Evolutionary conservation across 1,284 basidiomycete genomes (phyloP).

Genomic region (Cryptococcus amylolentus): DNA sequence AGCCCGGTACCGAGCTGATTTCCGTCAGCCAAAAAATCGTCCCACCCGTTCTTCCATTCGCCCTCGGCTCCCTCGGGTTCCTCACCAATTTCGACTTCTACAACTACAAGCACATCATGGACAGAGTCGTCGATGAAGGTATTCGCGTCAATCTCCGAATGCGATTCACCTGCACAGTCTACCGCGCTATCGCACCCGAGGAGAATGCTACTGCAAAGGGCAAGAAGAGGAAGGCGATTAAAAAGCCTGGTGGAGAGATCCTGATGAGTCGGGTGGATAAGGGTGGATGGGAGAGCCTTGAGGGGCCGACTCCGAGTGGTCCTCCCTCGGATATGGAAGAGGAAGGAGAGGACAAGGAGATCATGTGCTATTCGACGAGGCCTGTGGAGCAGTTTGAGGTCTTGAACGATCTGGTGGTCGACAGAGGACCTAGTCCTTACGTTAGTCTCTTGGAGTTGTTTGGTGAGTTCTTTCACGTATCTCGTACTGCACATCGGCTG

Average conservation of each 20-base stretch:
- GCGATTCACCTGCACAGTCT: conserved; percentile 98
- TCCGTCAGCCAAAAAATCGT: conserved; percentile 74
- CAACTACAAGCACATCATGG: conserved; percentile 81
- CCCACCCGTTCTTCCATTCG: conserved; percentile 94
- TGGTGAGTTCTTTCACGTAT: conserved; percentile 57
- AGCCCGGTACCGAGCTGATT: conserved; percentile 1
- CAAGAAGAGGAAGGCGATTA: conserved; percentile 73
- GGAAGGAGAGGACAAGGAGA: conserved; percentile 78
- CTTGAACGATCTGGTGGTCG: conserved; percentile 95
- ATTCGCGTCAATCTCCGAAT: conserved; percentile 97
- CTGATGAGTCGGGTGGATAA: conserved; percentile 85
- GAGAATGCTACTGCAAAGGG: conserved; percentile 50
- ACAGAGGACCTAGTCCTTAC: conserved; percentile 96
- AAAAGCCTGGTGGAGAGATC: conserved; percentile 87
- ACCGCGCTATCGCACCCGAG: conserved; percentile 75
- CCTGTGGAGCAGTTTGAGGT: conserved; percentile 98
- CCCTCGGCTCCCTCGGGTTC: conserved; percentile 97
- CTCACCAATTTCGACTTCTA: conserved; percentile 97
- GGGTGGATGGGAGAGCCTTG: conserved; percentile 89
- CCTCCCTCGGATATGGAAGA: conserved; percentile 14
- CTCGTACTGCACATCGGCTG: background rate
- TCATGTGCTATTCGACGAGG: conserved; percentile 94
- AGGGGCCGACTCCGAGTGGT: conserved; percentile 54
- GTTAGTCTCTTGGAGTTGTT: conserved; percentile 95
- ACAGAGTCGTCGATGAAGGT: conserved; percentile 83